Evolutionary conservation across 2,329 filamentous ascomycete genomes (phyloP).

Genomic region (Cercospora sojina): DNA sequence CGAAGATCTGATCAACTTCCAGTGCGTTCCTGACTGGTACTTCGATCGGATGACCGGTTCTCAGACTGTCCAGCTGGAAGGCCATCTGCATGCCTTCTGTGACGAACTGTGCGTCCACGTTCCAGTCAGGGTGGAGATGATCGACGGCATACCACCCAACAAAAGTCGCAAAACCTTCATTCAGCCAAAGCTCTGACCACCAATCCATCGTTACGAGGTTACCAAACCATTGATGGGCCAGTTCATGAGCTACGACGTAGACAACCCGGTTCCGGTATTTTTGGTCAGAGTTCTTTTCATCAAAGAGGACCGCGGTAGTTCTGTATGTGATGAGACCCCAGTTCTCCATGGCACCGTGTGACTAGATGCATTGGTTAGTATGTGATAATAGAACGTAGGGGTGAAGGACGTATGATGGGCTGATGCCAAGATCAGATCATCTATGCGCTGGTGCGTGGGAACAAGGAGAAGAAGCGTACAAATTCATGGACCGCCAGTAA

Average conservation of each 20-base stretch:
- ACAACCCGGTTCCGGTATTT: slow-evolving; percentile 91
- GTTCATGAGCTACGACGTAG: slow-evolving; percentile 96
- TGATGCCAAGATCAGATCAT: slow-evolving; percentile 30
- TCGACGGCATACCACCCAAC: slow-evolving; percentile 93
- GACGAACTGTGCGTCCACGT: slow-evolving; percentile 96
- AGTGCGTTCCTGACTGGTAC: slow-evolving; percentile 90
- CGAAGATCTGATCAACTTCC: slow-evolving; percentile 97
- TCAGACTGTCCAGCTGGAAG: slow-evolving; percentile 83
- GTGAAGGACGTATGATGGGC: slow-evolving; percentile 45
- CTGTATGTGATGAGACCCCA: slow-evolving; percentile 93
- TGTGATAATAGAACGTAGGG: not conserved
- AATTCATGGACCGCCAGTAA: slow-evolving; percentile 92
- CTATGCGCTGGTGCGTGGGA: not conserved
- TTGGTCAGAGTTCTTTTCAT: slow-evolving; percentile 85
- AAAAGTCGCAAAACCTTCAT: slow-evolving; percentile 95
- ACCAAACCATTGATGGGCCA: slow-evolving; percentile 95
- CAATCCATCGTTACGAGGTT: slow-evolving; percentile 96
- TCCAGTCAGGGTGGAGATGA: slow-evolving; percentile 92
- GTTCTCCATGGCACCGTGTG: slow-evolving; percentile 84
- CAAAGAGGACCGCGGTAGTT: slow-evolving; percentile 93
- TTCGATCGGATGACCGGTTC: slow-evolving; percentile 92
- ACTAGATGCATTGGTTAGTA: slow-evolving; percentile 51
- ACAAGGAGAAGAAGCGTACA: slow-evolving; percentile 51
- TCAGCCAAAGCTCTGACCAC: slow-evolving; percentile 76
- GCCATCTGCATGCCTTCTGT: slow-evolving; percentile 92